These are phyloP conservation scores for Aspergillus luchuensis DNA, from an alignment of 2,329 filamentous ascomycete genomes.

Conservation along the genomic window DNA sequence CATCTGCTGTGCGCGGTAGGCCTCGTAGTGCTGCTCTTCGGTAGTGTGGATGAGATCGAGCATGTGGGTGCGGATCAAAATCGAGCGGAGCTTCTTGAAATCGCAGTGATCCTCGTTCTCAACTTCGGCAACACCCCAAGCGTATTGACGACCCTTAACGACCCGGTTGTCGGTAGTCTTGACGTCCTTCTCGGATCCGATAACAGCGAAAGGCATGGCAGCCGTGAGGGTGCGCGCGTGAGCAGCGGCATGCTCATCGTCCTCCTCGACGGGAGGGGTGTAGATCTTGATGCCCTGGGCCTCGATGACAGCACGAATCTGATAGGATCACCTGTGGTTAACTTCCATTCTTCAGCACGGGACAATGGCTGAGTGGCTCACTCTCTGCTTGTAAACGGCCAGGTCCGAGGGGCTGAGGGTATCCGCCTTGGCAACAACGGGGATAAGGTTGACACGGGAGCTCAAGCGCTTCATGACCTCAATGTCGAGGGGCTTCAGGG, in stretches of 20 bases:
- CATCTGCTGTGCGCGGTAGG: slow-evolving; percentile 99
- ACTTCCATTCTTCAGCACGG: background rate
- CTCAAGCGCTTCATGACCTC: slow-evolving; percentile 99
- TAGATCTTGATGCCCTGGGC: slow-evolving; percentile 99
- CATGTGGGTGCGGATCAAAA: slow-evolving; percentile 99
- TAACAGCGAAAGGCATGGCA: slow-evolving; percentile 98
- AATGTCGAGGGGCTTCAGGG: slow-evolving; percentile 96
- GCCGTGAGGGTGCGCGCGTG: slow-evolving; percentile 93
- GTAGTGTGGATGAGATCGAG: slow-evolving; percentile 99
- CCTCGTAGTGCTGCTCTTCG: slow-evolving; percentile 98
- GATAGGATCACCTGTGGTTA: slow-evolving; percentile 11
- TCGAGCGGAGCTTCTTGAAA: slow-evolving; percentile 99
- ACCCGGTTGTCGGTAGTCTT: slow-evolving; percentile 94
- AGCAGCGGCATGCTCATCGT: slow-evolving; percentile 92
- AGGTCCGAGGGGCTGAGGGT: slow-evolving; percentile 92
- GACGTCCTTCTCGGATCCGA: slow-evolving; percentile 98
- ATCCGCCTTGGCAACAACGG: slow-evolving; percentile 97
- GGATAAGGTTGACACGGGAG: slow-evolving; percentile 97
- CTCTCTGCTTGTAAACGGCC: slow-evolving; percentile 90
- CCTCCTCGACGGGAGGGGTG: slow-evolving; percentile 94
- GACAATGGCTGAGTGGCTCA: slow-evolving; percentile 49
- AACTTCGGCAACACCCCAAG: slow-evolving; percentile 98
- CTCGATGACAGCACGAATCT: slow-evolving; percentile 95
- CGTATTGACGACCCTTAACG: slow-evolving; percentile 98
- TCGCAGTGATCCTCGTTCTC: slow-evolving; percentile 99